phyloP scores from a whole-genome alignment of 768 basidiomycete genomes.

The Tylopilus vinaceipallidus region DNA sequence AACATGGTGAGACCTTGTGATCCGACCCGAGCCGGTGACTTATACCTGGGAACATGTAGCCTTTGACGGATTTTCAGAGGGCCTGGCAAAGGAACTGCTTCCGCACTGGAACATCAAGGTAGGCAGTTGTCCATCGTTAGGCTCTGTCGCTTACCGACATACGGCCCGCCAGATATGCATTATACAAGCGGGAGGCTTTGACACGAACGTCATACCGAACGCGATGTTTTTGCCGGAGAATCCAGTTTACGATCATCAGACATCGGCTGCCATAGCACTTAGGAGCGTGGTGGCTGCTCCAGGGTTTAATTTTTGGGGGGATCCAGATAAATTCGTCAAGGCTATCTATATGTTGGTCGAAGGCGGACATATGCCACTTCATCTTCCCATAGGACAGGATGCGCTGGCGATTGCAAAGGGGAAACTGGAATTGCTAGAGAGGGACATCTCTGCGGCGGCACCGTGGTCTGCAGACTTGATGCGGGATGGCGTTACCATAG shows the following conservation, averaged over 20 bases:
- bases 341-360: slow-evolving; percentile 1
- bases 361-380: background rate
- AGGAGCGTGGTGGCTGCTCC: background rate
- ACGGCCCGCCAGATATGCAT: slow-evolving; percentile 17
- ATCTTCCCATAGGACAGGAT: slow-evolving; percentile 4
- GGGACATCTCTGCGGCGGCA: background rate
- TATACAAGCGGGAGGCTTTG: slow-evolving; percentile 17
- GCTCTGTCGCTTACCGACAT: background rate
- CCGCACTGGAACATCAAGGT: slow-evolving; percentile 42
- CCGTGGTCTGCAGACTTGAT: slow-evolving; percentile 8
- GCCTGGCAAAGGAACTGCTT: slow-evolving; percentile 35
- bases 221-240: too few relatives aligned
- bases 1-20: slow-evolving; percentile 15
- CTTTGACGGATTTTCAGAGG: slow-evolving; percentile 34
- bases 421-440: background rate
- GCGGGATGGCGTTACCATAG: background rate
- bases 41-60: slow-evolving; percentile 16
- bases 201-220: background rate
- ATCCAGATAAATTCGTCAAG: slow-evolving; percentile 3
- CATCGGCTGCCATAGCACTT: background rate
- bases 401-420: background rate
- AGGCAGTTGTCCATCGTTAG: background rate
- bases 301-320: background rate
- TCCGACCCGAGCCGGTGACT: background rate
- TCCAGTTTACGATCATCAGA: background rate